A percentile compares a stretch with the other conserved stretches of the same genome.
phyloP scores from a whole-genome alignment of 306 rosid species.

The Luffa acutangula region DNA sequence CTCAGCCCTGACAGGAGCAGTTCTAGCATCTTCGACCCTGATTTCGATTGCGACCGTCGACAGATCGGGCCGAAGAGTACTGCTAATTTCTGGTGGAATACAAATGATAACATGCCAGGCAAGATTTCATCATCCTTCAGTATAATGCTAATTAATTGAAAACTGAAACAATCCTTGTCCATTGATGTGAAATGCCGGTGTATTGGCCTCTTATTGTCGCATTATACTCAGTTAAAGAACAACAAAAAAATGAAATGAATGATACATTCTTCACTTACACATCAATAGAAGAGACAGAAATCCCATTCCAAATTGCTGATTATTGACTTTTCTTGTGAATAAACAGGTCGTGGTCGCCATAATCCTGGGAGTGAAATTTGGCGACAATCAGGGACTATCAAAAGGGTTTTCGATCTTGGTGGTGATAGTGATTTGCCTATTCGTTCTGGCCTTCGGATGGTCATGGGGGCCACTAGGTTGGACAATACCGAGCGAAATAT shows the following conservation, averaged over 20 bases:
- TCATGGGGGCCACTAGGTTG: constrained; percentile 79
- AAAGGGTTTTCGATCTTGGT: constrained; percentile 51
- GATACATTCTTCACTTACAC: background rate
- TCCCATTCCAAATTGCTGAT: background rate
- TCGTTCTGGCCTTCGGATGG: constrained; percentile 73
- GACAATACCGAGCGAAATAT: constrained; percentile 69
- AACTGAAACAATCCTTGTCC: background rate
- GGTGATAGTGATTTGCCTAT: constrained; percentile 61
- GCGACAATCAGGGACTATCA: constrained; percentile 35
- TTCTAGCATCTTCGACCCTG: constrained; percentile 64
- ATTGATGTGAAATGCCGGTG: background rate
- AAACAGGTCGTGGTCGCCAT: constrained; percentile 58
- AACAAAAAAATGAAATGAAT: background rate
- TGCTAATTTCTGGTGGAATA: constrained; percentile 81
- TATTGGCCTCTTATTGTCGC: background rate
- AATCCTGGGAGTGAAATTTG: constrained; percentile 60
- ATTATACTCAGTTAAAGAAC: background rate
- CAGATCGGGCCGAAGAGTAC: constrained; percentile 53
- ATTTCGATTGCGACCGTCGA: constrained; percentile 78
- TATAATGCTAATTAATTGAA: background rate
- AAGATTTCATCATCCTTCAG: constrained; percentile 9
- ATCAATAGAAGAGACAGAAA: background rate
- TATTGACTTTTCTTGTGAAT: constrained; percentile 4
- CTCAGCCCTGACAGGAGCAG: constrained; percentile 87
- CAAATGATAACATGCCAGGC: constrained; percentile 83